phyloP scores from a whole-genome alignment of 768 basidiomycete genomes.

The Termitomyces sp. region DNA sequence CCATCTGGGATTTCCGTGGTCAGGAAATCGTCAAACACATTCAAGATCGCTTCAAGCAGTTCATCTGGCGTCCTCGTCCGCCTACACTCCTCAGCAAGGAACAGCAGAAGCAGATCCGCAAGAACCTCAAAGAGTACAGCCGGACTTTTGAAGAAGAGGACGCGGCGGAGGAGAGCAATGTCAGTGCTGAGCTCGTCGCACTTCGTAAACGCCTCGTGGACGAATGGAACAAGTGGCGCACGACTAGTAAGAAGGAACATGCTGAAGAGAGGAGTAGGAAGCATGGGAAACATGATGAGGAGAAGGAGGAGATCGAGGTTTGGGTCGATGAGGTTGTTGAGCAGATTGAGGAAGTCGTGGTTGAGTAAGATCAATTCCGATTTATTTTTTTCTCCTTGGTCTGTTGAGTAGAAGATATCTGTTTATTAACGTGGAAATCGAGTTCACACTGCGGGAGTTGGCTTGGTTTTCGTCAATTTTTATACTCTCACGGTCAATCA shows the following conservation, averaged over 20 bases:
- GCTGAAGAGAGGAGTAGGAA: constrained; percentile 10
- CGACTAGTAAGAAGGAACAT: constrained; percentile 39
- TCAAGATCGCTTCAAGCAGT: constrained; percentile 96
- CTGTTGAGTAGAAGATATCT: not conserved
- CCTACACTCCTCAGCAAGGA: constrained; percentile 82
- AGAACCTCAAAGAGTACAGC: constrained; percentile 88
- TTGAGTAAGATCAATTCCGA: not conserved
- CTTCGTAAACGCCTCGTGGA: constrained; percentile 88
- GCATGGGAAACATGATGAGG: constrained; percentile 26
- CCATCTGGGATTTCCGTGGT: constrained; percentile 98
- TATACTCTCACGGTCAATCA: not conserved
- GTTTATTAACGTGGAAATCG: not conserved
- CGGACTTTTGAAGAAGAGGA: constrained; percentile 95
- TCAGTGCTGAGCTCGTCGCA: constrained; percentile 90
- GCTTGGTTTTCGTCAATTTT: not conserved
- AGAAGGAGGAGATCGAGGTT: constrained; percentile 88
- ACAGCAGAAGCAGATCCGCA: constrained; percentile 79
- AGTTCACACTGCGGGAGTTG: not conserved
- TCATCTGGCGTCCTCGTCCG: constrained; percentile 97
- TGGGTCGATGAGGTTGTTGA: constrained; percentile 93
- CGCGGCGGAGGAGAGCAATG: constrained; percentile 90
- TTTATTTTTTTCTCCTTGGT: not conserved
- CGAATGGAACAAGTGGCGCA: constrained; percentile 99
- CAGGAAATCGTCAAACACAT: constrained; percentile 87
- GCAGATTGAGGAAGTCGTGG: constrained; percentile 76